Evolutionary conservation across 257 asterid genomes (phyloP).

Genomic region (Rauvolfia tetraphylla): DNA sequence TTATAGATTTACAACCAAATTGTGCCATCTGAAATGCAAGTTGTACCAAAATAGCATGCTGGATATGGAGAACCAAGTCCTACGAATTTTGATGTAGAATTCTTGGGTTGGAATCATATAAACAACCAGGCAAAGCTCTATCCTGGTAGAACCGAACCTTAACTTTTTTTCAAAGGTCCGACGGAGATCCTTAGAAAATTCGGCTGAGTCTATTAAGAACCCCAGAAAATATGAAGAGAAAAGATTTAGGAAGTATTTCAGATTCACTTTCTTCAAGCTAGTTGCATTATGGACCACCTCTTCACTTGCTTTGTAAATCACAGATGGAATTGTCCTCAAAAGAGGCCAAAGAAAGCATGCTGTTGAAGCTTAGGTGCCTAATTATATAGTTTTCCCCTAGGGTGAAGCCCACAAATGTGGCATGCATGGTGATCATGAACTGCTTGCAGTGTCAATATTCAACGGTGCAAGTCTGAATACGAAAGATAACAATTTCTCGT

Average conservation of each 20-base stretch:
- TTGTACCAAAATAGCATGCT: not conserved
- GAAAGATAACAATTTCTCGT: constrained; percentile 11
- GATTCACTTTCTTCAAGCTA: not conserved
- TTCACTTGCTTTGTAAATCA: constrained; percentile 12
- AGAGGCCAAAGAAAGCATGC: constrained; percentile 30
- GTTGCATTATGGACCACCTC: constrained; percentile 21
- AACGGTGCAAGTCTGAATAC: not conserved
- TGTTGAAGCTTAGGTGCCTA: constrained; percentile 9
- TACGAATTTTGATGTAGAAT: no score
- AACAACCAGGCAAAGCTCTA: no score
- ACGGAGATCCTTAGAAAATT: no score
- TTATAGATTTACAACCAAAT: not conserved
- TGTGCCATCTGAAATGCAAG: not conserved
- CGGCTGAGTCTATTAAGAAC: no score
- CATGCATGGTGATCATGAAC: constrained; percentile 16
- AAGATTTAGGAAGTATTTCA: not conserved
- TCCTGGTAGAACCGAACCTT: not conserved
- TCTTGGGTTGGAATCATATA: not conserved
- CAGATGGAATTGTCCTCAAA: constrained; percentile 2
- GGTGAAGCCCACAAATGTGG: constrained; percentile 30
- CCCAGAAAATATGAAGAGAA: no score
- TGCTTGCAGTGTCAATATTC: constrained; percentile 2
- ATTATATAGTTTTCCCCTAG: constrained; percentile 24
- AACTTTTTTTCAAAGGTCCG: not conserved
- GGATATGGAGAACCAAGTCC: not conserved